phyloP scores from a whole-genome alignment of 345 rosid genomes.

The Durio zibethinus region DNA sequence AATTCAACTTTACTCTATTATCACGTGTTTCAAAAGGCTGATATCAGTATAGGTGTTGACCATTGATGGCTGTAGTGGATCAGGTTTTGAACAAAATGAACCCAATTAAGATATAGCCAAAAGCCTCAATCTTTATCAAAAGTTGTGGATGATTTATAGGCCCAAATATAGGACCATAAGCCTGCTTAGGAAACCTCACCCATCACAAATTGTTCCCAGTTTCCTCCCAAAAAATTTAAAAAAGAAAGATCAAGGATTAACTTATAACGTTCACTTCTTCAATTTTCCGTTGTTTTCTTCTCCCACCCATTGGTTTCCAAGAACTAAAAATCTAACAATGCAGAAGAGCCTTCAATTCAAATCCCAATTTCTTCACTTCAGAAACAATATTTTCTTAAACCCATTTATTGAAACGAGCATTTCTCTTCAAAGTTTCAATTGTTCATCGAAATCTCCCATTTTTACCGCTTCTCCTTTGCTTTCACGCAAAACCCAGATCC shows the following conservation, averaged over 20 bases:
- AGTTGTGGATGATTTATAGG: background rate
- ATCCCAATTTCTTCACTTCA: slow-evolving; percentile 17
- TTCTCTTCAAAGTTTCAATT: background rate
- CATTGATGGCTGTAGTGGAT: no score
- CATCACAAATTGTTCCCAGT: background rate
- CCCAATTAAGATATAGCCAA: no score
- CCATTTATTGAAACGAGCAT: slow-evolving; percentile 5
- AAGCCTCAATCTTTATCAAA: no score
- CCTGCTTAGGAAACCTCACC: background rate
- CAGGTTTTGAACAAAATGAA: no score
- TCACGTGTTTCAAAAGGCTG: no score
- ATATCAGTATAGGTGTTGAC: no score
- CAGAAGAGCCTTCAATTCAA: slow-evolving; percentile 6
- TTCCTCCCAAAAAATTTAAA: background rate
- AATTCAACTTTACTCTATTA: no score
- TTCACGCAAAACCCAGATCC: slow-evolving; percentile 23
- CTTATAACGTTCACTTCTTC: background rate
- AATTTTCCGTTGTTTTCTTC: background rate
- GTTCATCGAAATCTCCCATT: slow-evolving; percentile 12
- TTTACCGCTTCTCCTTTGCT: slow-evolving; percentile 3
- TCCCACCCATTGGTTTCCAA: background rate
- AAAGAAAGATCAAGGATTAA: background rate
- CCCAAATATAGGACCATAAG: no score
- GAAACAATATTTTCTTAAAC: background rate
- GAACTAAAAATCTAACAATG: slow-evolving; percentile 9